Evolutionary conservation across 805 yeast species (phyloP), one percentile per base, ranked within the genome.

Genomic region (Metschnikowia colocasiae): DNA sequence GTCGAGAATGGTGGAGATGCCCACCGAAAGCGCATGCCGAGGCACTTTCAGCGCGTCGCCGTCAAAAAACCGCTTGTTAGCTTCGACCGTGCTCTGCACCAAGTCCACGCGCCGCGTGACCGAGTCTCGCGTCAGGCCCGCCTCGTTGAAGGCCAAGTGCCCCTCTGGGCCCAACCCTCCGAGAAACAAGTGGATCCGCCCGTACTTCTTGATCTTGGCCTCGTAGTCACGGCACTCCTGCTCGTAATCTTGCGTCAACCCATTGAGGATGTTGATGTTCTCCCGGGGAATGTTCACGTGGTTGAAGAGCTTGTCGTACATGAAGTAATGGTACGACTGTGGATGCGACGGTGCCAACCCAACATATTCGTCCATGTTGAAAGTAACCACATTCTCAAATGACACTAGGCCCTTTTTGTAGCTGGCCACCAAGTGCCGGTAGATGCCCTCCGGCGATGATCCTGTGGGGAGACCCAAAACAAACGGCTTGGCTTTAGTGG

Each of bases 131-230:
- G 69, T 23, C 5, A 81, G 75, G 8, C 84, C 84, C 15, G 74
- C 67, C 62, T 80, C 83, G 61, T 80, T 80, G 57, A 80, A 80
- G 1, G 84, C 83, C 54, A 80, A 66, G 59, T 80, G 83, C 26
- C 83, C 84, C 56, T 80, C 80, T 13, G 81, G 79, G 1, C 85
- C 83, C 56, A 80, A 65, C 1, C 83, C 85, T 5, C 83, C 83
- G 55, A 80, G 57, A 54, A 79, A 80, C 45, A 80, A 63, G 55
- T 80, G 69, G 49, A 80, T 77, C 34, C 76, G 68, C 13, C 82
- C 83, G 50, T 65, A 72, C 29, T 57, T 53, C 51, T 66, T 67
- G 58, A 80, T 79, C 52, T 74, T 69, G 25, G 59, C 65, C 59
- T 79, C 83, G 60, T 80, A 80, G 1, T 56, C 52, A 4, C 56